A percentile compares a stretch with the other conserved stretches of the same genome.
These are phyloP conservation scores for Trichoderma sp. DNA, from an alignment of 2,329 filamentous ascomycete genomes.

Conservation along the genomic window DNA sequence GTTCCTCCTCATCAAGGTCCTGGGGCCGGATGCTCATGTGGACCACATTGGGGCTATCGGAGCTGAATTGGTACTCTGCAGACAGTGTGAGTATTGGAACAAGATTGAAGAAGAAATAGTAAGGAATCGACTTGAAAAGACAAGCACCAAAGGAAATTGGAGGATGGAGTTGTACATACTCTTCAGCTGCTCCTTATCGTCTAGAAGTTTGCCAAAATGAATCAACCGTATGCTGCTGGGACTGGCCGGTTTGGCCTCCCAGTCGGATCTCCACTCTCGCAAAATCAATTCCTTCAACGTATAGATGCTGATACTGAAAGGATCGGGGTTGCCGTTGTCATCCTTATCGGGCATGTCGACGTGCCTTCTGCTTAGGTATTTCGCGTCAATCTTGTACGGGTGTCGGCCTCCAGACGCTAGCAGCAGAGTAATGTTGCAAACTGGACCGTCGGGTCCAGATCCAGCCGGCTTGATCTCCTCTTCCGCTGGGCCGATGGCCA, in stretches of 20 bases:
- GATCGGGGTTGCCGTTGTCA: slow-evolving; percentile 62
- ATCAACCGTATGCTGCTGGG: slow-evolving; percentile 89
- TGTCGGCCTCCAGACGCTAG: slow-evolving; percentile 79
- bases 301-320: slow-evolving; percentile 88
- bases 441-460: slow-evolving; percentile 36
- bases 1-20: slow-evolving; percentile 79
- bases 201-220: slow-evolving; percentile 84
- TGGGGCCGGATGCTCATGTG: slow-evolving; percentile 91
- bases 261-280: slow-evolving; percentile 88
- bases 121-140: background rate
- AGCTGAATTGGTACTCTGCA: slow-evolving; percentile 75
- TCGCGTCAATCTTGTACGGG: slow-evolving; percentile 85
- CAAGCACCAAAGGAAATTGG: background rate
- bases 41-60: slow-evolving; percentile 76
- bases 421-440: slow-evolving; percentile 76
- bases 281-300: slow-evolving; percentile 92
- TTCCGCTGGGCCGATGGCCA: slow-evolving; percentile 45
- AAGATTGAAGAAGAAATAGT: background rate
- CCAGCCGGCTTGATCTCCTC: slow-evolving; percentile 40
- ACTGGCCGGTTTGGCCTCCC: slow-evolving; percentile 82
- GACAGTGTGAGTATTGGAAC: slow-evolving; percentile 1
- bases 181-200: slow-evolving; percentile 81
- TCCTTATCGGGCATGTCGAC: slow-evolving; percentile 69
- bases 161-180: slow-evolving; percentile 54
- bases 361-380: slow-evolving; percentile 77